Conservation (phyloP, 352 stramenopile species). For the Stramenopiles sp. region DNA sequence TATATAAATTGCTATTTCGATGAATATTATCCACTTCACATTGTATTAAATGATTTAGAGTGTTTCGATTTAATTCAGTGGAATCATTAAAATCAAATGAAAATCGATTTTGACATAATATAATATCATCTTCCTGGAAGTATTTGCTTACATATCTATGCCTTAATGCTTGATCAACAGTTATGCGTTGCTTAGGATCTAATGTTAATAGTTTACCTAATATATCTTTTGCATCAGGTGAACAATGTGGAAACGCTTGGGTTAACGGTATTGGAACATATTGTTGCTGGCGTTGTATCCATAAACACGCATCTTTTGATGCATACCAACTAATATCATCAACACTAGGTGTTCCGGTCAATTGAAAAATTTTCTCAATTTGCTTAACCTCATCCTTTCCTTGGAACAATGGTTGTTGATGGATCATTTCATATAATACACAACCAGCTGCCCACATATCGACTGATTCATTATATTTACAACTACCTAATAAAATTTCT, state of each 20-base stretch:
- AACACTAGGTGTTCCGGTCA: no score
- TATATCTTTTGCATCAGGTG: constrained; percentile 48
- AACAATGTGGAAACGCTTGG: constrained; percentile 46
- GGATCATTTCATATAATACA: constrained; percentile 81
- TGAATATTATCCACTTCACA: no score
- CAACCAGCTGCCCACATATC: constrained; percentile 74
- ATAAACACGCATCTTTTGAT: constrained; percentile 66
- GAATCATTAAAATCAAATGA: no score
- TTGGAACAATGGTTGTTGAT: constrained; percentile 52
- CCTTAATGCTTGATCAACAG: constrained; percentile 63
- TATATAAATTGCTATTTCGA: no score
- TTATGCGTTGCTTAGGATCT: constrained; percentile 72
- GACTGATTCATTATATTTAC: constrained; percentile 72
- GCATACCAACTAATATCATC: no score
- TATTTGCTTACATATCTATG: constrained; percentile 70
- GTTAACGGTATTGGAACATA: constrained; percentile 39
- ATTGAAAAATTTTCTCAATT: constrained; percentile 61
- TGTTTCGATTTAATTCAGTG: no score
- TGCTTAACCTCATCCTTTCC: constrained; percentile 60
- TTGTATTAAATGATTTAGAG: no score
- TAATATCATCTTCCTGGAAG: no score
- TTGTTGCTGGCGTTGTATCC: constrained; percentile 57
- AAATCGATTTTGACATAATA: no score
- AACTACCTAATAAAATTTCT: constrained; percentile 75
- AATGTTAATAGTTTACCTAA: constrained; percentile 73